Base-by-base conservation (phyloP, 306 rosid genomes). In the Ammopiptanthus mongolicus region DNA sequence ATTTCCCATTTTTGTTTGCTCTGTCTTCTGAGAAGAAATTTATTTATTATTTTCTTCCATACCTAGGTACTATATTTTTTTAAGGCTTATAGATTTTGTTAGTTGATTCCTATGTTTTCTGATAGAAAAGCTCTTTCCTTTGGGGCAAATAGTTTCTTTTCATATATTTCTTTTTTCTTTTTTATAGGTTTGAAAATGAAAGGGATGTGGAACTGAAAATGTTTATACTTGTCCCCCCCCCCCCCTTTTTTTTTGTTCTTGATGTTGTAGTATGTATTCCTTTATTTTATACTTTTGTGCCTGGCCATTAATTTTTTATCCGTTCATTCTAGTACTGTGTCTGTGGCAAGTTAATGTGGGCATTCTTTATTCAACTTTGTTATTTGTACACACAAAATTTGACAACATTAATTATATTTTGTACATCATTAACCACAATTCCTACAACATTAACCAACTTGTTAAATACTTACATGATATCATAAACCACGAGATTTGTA, bases 1-100 rank as follows among this genome's bases (percentile, higher is more conserved):
- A 18, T 80, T 71, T 42, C 29, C 46, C 88, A 74, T 78, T 84
- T 66, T 68, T 73, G 80, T 53, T 69, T 48, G 51, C 57, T 52
- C 51, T 56, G 42, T 76, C 17, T 69, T 69, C 2, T 65, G 76
- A 21, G 71, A 48, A 6, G 57, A 55, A 60, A 75, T 64, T 84
- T 44, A 21, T 71, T 52, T 61, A n/a, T 71, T 68, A 69, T 78
- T 25, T 25, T 25, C 31, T 42, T 0, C 11, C 19, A 23, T 71
- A 25, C 47, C 62, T 48, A 13, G 84, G 81, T 39, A 28, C 33
- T 39, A 59, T n/a, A n/a, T 33, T 39, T 67, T 12, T 71, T 22
- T 39, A 10, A 19, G 52, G 70, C 19, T 14, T 10, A 12, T 33
- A 7, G 23, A 22, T 50, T 79, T 76, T 25, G 25, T 36, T 29